Evolutionary conservation across 257 asterid genomes (phyloP), one percentile per base, ranked within the genome.

Genomic region (Linderniella brevidens): DNA sequence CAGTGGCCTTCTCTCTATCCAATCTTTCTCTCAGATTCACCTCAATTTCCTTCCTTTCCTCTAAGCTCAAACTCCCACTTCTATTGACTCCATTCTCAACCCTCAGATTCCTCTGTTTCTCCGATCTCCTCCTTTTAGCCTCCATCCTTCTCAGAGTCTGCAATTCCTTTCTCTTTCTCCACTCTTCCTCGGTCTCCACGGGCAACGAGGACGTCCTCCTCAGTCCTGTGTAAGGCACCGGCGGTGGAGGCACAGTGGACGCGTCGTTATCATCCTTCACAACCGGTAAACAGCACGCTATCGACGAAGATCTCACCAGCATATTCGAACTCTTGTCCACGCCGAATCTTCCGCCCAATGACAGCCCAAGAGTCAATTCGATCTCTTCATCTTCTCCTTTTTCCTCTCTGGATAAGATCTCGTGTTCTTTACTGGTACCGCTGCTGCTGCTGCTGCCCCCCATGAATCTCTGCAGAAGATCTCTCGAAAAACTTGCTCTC

Each of bases 81-180:
- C 59, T 61, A 8, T 45, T 72, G 0, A 54, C 62, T 17, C 53
- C 77, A 45, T 56, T 67, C 11, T 75, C 92, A 6, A 58, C 62
- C 53, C 54, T 71, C 29, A 56, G 50, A 67, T 44, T 77, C 65
- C 73, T 83, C 73, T 74, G 95, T 42, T 83, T 87, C 78, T 80
- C 92, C 1, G 90, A 80, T 70, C 93, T 74, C 49, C 97, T 67
- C 62, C 82, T 64, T 73, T 87, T 87, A 29, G 97, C 97, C 73
- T 76, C 93, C 94, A 87, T 69, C 66, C 97, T 76, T 44, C 95
- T 70, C 70, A 87, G 54, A 13, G 76, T 76, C 72, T 87, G 97
- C 67, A 78, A 52, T 64, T 83, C 92, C 55, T 87, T 87, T 73
- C 97, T 70, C 75, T 83, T 87, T 58, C 95, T 76, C 93, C 93